These are phyloP conservation scores for Cladophialophora immunda DNA, from an alignment of 2,329 filamentous ascomycete species.

Conservation along the genomic window DNA sequence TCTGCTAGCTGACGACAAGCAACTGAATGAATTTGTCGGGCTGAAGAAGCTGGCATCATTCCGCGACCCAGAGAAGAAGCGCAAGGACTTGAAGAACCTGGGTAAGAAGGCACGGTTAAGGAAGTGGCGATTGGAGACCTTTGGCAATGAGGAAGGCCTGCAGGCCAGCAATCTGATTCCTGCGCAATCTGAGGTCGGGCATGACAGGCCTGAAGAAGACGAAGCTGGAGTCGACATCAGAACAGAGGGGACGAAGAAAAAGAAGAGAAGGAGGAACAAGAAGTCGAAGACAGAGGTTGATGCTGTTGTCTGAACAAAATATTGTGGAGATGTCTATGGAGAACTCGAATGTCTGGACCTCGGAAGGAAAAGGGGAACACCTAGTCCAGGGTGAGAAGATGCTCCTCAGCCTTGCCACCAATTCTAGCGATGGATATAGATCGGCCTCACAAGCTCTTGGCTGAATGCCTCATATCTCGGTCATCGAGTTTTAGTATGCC, in stretches of 20 bases:
- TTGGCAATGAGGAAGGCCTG: constrained; percentile 66
- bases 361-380: neutral
- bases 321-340: neutral
- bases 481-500: neutral
- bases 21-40: constrained; percentile 88
- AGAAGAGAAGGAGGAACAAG: constrained; percentile 56
- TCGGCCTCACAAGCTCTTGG: neutral
- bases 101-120: constrained; percentile 91
- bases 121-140: constrained; percentile 80
- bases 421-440: neutral
- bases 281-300: constrained; percentile 29
- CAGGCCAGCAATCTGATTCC: constrained; percentile 33
- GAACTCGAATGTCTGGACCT: neutral
- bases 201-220: constrained; percentile 36
- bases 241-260: constrained; percentile 53
- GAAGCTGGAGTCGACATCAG: constrained; percentile 52
- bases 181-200: constrained; percentile 35
- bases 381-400: neutral
- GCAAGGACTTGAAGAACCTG: constrained; percentile 83
- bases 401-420: constrained; percentile 1
- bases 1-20: constrained; percentile 83
- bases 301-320: constrained; percentile 13
- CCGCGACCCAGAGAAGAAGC: constrained; percentile 87
- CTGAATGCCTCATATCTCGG: neutral
- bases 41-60: constrained; percentile 95